Percentiles rank a stretch among this genome's conserved stretches.
Evolutionary conservation across 176 grass and related monocot genomes (phyloP).

Genomic region (Zoysia japonica): DNA sequence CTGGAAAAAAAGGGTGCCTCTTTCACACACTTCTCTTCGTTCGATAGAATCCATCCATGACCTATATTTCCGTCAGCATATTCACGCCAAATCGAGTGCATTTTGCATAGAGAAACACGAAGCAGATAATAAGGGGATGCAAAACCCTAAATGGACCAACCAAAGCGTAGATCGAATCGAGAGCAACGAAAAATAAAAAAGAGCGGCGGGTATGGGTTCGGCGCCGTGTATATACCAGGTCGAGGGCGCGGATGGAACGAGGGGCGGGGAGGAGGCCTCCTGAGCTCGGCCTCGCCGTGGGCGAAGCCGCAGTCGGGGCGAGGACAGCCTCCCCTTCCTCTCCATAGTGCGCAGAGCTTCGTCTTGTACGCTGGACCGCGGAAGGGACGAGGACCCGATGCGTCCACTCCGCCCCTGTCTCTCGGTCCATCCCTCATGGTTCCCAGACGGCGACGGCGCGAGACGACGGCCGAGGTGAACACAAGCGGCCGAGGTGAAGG

Average conservation of each 20-base stretch:
- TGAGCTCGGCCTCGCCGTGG: conserved; percentile 74
- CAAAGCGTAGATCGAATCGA: conserved; percentile 23
- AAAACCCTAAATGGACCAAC: conserved; percentile 21
- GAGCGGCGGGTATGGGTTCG: neutral
- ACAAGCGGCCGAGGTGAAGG: too few relatives aligned
- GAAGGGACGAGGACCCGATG: conserved; percentile 34
- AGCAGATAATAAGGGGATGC: conserved; percentile 9
- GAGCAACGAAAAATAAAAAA: neutral
- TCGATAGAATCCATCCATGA: conserved; percentile 8
- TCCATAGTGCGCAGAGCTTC: conserved; percentile 80
- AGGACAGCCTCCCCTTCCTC: conserved; percentile 54
- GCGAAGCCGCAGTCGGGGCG: conserved; percentile 69
- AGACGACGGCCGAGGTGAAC: conserved; percentile 23
- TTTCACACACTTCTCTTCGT: neutral
- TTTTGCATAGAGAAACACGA: neutral
- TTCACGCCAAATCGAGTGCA: neutral
- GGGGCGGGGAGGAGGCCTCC: conserved; percentile 46
- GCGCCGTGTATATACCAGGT: conserved; percentile 18
- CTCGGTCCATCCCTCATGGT: conserved; percentile 40
- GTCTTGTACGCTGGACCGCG: conserved; percentile 71
- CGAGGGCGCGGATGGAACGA: conserved; percentile 36
- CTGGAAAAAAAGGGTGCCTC: neutral
- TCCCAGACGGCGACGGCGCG: neutral
- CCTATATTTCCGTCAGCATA: neutral
- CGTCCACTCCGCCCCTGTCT: conserved; percentile 6